Conservation (phyloP, 768 basidiomycete species). For the Mrakia blollopis region DNA sequence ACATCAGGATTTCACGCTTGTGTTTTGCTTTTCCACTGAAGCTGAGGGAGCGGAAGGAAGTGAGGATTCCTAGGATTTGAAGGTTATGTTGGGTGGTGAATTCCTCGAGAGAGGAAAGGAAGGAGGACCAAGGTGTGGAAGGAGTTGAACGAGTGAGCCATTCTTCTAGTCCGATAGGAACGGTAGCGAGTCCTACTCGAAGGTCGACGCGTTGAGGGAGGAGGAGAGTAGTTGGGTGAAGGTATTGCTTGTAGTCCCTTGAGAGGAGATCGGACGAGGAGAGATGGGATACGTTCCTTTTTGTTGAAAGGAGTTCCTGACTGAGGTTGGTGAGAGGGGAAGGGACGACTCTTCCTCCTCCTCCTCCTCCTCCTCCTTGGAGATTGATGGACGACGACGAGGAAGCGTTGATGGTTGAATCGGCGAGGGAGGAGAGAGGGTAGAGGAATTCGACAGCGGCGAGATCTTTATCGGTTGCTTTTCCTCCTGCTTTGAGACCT, state of each 20-base stretch:
- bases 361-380: conserved; percentile 20
- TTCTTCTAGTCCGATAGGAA: conserved; percentile 62
- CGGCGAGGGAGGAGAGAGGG: conserved; percentile 34
- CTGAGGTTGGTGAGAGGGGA: conserved; percentile 54
- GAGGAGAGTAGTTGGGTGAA: conserved; percentile 46
- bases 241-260: conserved; percentile 93
- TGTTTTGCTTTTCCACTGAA: conserved; percentile 50
- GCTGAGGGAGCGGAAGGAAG: conserved; percentile 51
- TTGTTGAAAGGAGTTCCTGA: conserved; percentile 54
- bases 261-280: conserved; percentile 71
- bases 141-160: conserved; percentile 52
- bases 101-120: conserved; percentile 47
- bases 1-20: conserved; percentile 63
- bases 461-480: conserved; percentile 63
- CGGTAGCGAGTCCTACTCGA: conserved; percentile 68
- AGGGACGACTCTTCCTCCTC: too few species aligned
- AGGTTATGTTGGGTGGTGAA: conserved; percentile 68
- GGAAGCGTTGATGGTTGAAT: neutral
- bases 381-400: neutral
- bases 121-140: conserved; percentile 43
- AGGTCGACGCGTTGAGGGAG: conserved; percentile 51
- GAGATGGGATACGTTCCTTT: conserved; percentile 64
- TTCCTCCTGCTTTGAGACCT: conserved; percentile 71
- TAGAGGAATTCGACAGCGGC: conserved; percentile 62
- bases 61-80: conserved; percentile 71